Evolutionary conservation across 2,329 filamentous ascomycete genomes (phyloP), one percentile per base, ranked within the genome.

Genomic region (Magnaporthiopsis incrustans): DNA sequence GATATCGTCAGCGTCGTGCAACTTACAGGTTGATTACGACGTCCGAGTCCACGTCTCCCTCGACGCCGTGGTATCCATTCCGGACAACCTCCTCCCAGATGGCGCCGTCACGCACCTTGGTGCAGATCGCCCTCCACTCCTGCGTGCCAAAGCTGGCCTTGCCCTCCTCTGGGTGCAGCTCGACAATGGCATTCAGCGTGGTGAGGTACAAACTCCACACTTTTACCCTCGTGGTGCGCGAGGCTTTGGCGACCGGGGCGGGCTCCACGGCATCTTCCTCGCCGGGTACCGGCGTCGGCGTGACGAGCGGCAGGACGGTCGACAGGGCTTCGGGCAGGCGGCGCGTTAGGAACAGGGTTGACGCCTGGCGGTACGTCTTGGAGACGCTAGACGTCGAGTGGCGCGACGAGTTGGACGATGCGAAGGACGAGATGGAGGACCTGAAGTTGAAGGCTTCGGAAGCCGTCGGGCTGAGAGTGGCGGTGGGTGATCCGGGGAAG

Each of bases 151-250:
- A 96, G 15, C 89, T 85, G 62, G 89, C 85, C 78, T 95, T 97
- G 61, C 94, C 95, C 75, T 97, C 93, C 69, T 97, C 91, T 1
- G 90, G 82, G 64, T 92, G 92, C 72, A 98, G 81, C 72, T 98
- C 94, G 50, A 96, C 81, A 67, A 97, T 89, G 56, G 92, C 90
- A 78, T 97, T 97, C 67, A 98, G 81, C 62, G 97, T 89, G 25
- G 93, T 97, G 68, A 98, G 84, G 74, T 98, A 99, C 71, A 99
- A 83, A 75, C 92, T 97, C 95, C 95, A 99, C 67, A 98, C 89
- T 77, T 98, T 99, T 75, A 97, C 89, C 68, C 93, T 83, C 65
- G 91, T 95, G 38, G 88, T 90, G 68, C 89, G 86, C 57, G 90
- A 93, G 63, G 92, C 92, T 67, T 83, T 85, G 63, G 91, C 89